Base-by-base conservation (phyloP, 208 protist species). In the Angomonas ambiguus region DNA sequence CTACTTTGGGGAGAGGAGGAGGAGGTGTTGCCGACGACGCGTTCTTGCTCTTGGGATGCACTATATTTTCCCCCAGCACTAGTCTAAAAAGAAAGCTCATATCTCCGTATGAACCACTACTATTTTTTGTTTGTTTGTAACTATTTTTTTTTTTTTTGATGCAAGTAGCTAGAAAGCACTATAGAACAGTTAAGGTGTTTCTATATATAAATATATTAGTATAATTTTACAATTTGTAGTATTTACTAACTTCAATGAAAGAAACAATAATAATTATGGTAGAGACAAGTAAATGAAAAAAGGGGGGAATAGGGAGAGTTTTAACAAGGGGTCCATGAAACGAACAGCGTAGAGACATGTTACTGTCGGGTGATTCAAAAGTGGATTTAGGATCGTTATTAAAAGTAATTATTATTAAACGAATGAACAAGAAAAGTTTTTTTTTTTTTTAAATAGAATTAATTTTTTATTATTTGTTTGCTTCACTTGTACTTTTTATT, bases 71-170 rank as follows among this genome's bases (percentile, higher is more conserved):
- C 2, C 88, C 88, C 16, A 94, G 64, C n/a, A 94, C 65, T 1
- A 72, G 73, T 48, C 79, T 87, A 25, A 92, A 79, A 10, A 94
- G 53, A 60, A 89, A 82, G 60, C 88, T 94, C 88, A 94, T 94
- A 56, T n/a, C n/a, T 56, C 2, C 20, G 62, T 11, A 38, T n/a
- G n/a, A n/a, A n/a, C n/a, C n/a, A n/a, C n/a, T n/a, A n/a, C n/a
- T n/a, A n/a, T n/a, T n/a, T n/a, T n/a, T n/a, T n/a, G n/a, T n/a
- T n/a, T n/a, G n/a, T n/a, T n/a, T n/a, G n/a, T n/a, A n/a, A n/a
- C n/a, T n/a, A n/a, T n/a, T n/a, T n/a, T 41, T 41, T 41, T 41
- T 18, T 41, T 41, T 41, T 41, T 41, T 41, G 35, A 41, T 41
- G 5, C 13, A 13, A 41, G n/a, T 48, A 33, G 22, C 18, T 24